Conservation (phyloP, 2,329 filamentous ascomycete genomes). For the Alternaria alternata region DNA sequence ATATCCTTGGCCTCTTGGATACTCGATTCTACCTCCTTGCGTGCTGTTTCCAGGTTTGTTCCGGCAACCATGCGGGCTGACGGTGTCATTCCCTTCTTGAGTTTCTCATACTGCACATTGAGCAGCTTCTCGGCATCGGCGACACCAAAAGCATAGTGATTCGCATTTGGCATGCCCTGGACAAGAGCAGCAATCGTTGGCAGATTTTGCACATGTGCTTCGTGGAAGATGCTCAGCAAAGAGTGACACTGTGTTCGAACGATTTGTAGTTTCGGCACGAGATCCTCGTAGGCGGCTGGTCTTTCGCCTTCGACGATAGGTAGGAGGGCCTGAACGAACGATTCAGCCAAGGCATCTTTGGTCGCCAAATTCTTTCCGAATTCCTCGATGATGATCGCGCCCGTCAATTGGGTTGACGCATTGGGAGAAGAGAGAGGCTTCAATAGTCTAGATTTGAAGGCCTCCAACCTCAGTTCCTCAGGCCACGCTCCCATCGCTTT, state of each 20-base stretch:
- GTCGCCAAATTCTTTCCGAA: constrained; percentile 68
- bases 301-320: constrained; percentile 82
- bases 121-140: constrained; percentile 87
- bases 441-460: constrained; percentile 71
- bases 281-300: constrained; percentile 84
- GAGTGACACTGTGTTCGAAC: constrained; percentile 91
- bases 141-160: constrained; percentile 90
- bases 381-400: constrained; percentile 86
- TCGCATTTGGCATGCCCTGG: constrained; percentile 90
- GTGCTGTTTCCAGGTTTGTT: constrained; percentile 80
- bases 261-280: constrained; percentile 88
- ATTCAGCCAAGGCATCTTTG: constrained; percentile 61
- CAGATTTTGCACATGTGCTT: constrained; percentile 66
- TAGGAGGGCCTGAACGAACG: constrained; percentile 72
- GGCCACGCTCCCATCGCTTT: constrained; percentile 82
- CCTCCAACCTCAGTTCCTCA: constrained; percentile 63
- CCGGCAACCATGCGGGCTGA: constrained; percentile 85
- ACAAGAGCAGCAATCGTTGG: constrained; percentile 88
- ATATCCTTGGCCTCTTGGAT: constrained; percentile 81
- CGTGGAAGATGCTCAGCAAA: constrained; percentile 88
- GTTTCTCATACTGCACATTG: constrained; percentile 81
- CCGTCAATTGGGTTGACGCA: constrained; percentile 85
- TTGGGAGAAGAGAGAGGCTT: constrained; percentile 74
- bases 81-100: constrained; percentile 88
- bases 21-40: constrained; percentile 71